phyloP scores from a whole-genome alignment of 176 grass and related monocot genomes.

The Ampelocalamus luodianensis region DNA sequence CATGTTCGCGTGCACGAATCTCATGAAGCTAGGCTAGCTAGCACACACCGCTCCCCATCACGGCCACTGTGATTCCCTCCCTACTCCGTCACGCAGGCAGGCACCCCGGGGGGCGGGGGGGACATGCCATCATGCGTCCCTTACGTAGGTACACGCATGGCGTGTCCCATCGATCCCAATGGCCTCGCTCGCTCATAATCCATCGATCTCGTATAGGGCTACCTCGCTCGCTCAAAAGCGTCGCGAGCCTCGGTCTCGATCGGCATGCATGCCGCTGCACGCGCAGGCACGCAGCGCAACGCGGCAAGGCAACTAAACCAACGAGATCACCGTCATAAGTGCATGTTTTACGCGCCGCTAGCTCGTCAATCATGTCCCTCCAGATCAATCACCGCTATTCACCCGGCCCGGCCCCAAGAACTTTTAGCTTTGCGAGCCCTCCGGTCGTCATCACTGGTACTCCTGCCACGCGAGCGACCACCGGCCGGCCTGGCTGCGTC shows the following conservation, averaged over 20 bases:
- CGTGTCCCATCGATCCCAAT: conserved; percentile 16
- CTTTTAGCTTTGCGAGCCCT: conserved; percentile 6
- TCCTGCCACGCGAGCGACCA: background rate
- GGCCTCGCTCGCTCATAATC: background rate
- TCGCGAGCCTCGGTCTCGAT: background rate
- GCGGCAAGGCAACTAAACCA: background rate
- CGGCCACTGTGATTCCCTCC: background rate
- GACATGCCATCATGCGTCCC: conserved; percentile 22
- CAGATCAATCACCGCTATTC: background rate
- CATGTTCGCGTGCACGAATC: background rate
- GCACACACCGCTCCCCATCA: background rate
- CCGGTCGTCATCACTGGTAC: conserved; percentile 36
- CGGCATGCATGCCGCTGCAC: background rate
- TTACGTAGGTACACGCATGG: conserved; percentile 41
- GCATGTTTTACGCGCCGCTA: conserved; percentile 1
- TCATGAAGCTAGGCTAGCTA: background rate
- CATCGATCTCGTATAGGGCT: background rate
- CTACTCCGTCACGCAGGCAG: background rate
- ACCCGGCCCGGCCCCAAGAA: too few relatives aligned
- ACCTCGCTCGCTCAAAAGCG: background rate
- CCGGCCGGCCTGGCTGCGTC: background rate
- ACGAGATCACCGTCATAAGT: background rate
- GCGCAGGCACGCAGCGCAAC: background rate
- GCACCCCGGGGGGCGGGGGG: background rate
- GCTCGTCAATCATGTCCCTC: conserved; percentile 15